A percentile compares a stretch with the other conserved stretches of the same genome.
Conservation (phyloP, 306 rosid genomes). For the Quercus agrifolia region DNA sequence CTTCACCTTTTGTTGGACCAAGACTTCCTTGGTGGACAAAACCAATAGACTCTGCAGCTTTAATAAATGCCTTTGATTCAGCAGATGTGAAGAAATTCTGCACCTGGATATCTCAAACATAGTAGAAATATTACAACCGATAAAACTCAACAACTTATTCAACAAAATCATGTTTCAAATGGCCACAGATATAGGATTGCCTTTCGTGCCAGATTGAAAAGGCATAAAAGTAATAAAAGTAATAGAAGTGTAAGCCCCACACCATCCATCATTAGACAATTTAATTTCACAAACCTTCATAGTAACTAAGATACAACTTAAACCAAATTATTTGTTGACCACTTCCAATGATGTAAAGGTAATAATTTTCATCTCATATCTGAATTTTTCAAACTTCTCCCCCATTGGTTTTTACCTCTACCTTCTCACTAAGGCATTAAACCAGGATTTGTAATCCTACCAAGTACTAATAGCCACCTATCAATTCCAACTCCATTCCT, state of each 20-base stretch:
- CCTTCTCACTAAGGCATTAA: background rate
- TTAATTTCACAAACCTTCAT: background rate
- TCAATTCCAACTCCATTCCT: background rate
- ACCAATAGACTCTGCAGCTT: conserved; percentile 67
- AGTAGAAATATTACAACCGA: conserved; percentile 3
- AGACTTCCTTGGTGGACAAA: conserved; percentile 84
- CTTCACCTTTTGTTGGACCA: conserved; percentile 90
- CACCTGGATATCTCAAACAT: conserved; percentile 54
- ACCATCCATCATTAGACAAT: background rate
- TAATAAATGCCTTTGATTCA: conserved; percentile 75
- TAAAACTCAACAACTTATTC: background rate
- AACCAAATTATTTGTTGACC: background rate
- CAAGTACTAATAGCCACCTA: background rate
- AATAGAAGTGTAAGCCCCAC: background rate
- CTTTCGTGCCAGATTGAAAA: conserved; percentile 2
- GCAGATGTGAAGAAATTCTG: conserved; percentile 57
- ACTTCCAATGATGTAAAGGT: background rate
- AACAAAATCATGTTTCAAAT: background rate
- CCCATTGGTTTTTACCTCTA: background rate
- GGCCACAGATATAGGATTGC: background rate
- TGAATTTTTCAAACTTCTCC: background rate
- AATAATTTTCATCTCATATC: background rate
- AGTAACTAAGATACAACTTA: background rate
- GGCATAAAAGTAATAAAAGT: background rate
- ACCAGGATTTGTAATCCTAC: background rate